A percentile compares a stretch with the other conserved stretches of the same genome.
These are phyloP conservation scores for Candida succiphila DNA, from an alignment of 805 yeast genomes.

Conservation along the genomic window DNA sequence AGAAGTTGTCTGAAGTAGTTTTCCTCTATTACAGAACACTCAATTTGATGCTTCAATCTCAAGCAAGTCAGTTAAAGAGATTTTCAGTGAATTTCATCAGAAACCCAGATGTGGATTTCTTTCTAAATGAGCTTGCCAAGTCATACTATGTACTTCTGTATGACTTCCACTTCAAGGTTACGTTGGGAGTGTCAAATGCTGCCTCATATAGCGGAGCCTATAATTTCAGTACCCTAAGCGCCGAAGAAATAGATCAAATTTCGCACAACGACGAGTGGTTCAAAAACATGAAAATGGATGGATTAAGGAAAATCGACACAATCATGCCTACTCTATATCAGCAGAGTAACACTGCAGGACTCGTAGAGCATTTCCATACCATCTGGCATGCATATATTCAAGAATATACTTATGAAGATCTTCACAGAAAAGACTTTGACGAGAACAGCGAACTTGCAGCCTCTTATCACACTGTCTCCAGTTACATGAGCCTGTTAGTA, in stretches of 20 bases:
- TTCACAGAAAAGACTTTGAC: no score
- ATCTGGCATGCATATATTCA: not conserved
- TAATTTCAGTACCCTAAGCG: not conserved
- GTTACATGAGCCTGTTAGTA: not conserved
- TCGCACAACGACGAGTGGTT: not conserved
- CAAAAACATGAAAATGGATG: not conserved
- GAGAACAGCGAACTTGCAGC: not conserved
- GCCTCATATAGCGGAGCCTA: not conserved
- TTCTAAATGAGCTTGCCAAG: constrained; percentile 3
- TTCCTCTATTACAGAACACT: not conserved
- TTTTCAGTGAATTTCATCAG: not conserved
- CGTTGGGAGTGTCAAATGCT: not conserved
- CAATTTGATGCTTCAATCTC: not conserved
- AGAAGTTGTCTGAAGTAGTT: no score
- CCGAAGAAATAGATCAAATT: not conserved
- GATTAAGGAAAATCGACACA: no score
- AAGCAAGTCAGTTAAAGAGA: not conserved
- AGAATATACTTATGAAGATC: no score
- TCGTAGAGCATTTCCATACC: not conserved
- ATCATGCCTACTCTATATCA: not conserved
- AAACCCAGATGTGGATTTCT: not conserved
- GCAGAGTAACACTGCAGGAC: not conserved
- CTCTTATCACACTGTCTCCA: not conserved
- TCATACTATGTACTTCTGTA: constrained; percentile 1
- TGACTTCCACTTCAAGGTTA: not conserved